Evolutionary conservation across 192 early-diverging fungal species (phyloP).

Genomic region (Helicostylum pulchrum): DNA sequence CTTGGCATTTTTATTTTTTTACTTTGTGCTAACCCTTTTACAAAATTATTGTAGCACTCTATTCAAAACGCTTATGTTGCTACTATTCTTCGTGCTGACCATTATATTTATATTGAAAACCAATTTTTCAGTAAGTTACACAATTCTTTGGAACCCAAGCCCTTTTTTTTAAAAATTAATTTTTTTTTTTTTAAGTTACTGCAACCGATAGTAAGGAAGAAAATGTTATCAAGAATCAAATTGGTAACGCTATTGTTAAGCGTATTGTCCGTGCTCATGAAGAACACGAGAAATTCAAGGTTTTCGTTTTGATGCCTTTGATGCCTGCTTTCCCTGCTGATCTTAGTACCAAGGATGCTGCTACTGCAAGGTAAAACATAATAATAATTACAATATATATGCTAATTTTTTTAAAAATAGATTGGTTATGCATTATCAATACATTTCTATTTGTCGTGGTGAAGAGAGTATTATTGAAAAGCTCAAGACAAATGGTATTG

Average conservation of each 20-base stretch:
- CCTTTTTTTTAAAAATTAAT: not conserved
- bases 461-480: slow-evolving; percentile 65
- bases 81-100: slow-evolving; percentile 66
- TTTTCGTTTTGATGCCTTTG: slow-evolving; percentile 82
- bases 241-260: slow-evolving; percentile 76
- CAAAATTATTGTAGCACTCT: slow-evolving; percentile 41
- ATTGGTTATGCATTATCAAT: slow-evolving; percentile 82
- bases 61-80: slow-evolving; percentile 80
- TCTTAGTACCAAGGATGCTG: slow-evolving; percentile 69
- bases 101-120: slow-evolving; percentile 90
- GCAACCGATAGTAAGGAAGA: slow-evolving; percentile 42
- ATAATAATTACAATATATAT: not conserved
- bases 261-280: slow-evolving; percentile 70
- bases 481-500: slow-evolving; percentile 53
- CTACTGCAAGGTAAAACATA: slow-evolving; percentile 54
- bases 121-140: slow-evolving; percentile 76
- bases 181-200: slow-evolving; percentile 39
- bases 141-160: not conserved
- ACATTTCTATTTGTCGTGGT: slow-evolving; percentile 75
- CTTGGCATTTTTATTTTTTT: not conserved
- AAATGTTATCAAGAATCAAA: slow-evolving; percentile 72
- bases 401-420: slow-evolving; percentile 4
- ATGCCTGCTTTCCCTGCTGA: slow-evolving; percentile 89
- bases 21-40: not conserved
- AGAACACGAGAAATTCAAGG: slow-evolving; percentile 67